phyloP scores from a whole-genome alignment of 495 filamentous ascomycete genomes.

The Penicillium parvum region DNA sequence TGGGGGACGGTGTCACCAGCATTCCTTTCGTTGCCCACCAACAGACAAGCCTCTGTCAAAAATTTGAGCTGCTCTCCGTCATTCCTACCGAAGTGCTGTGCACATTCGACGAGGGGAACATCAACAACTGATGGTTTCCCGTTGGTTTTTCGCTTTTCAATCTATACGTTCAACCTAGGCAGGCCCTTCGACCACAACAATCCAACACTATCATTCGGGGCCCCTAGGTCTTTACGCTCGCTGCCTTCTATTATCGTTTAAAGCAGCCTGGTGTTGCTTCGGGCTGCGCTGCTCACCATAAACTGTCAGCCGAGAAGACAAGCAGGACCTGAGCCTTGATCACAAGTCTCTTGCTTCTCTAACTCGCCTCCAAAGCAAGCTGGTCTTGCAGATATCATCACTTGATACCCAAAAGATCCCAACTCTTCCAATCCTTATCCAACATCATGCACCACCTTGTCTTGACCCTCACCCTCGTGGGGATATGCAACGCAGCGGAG shows the following conservation, averaged over 20 bases:
- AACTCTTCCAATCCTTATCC: not conserved
- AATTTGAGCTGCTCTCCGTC: slow-evolving; percentile 9
- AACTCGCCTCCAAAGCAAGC: slow-evolving; percentile 15
- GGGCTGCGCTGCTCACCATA: not conserved
- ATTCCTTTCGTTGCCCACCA: slow-evolving; percentile 41
- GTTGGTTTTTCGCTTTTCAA: slow-evolving; percentile 2
- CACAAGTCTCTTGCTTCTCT: slow-evolving; percentile 3
- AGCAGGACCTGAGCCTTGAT: slow-evolving; percentile 3
- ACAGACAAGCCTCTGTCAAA: slow-evolving; percentile 14
- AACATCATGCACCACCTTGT: slow-evolving; percentile 14
- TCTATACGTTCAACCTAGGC: slow-evolving; percentile 15
- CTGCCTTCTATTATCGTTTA: not conserved
- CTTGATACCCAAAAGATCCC: not conserved
- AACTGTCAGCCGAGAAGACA: slow-evolving; percentile 1
- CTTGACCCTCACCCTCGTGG: slow-evolving; percentile 25
- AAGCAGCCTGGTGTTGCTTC: slow-evolving; percentile 18
- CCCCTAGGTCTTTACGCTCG: not conserved
- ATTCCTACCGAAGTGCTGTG: slow-evolving; percentile 12
- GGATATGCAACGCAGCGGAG: slow-evolving; percentile 25
- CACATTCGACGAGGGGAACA: slow-evolving; percentile 3
- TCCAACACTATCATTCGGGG: slow-evolving; percentile 4
- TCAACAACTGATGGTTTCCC: slow-evolving; percentile 7
- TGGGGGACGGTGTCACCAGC: slow-evolving; percentile 36
- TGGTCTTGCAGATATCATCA: slow-evolving; percentile 17
- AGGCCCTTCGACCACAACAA: slow-evolving; percentile 18